Conservation (phyloP, 2,329 filamentous ascomycete genomes). For the Thermoascus crustaceus region DNA sequence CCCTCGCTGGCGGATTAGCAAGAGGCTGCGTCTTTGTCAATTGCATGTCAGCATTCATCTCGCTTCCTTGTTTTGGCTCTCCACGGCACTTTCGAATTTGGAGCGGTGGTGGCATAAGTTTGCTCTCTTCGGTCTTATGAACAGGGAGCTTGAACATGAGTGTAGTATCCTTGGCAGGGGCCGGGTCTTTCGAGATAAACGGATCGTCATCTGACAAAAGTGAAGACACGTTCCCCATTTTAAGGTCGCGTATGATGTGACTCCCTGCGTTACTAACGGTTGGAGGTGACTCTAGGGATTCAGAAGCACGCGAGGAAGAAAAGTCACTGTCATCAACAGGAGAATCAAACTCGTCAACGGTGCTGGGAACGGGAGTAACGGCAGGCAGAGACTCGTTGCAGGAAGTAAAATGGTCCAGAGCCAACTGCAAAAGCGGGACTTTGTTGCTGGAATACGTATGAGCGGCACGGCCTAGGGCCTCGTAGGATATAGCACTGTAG, state of each 20-base stretch:
- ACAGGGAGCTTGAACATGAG: neutral
- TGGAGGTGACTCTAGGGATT: too few relatives aligned
- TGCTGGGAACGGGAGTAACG: slow-evolving; percentile 4
- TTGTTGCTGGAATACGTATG: slow-evolving; percentile 41
- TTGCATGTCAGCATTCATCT: neutral
- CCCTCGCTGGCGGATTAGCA: neutral
- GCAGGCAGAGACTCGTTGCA: slow-evolving; percentile 23
- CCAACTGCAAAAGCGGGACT: slow-evolving; percentile 31
- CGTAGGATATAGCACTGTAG: slow-evolving; percentile 40
- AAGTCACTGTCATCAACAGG: neutral
- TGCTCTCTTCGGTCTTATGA: neutral
- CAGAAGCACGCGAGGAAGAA: neutral
- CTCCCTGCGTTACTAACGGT: too few relatives aligned
- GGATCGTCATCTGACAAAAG: slow-evolving; percentile 6
- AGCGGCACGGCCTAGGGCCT: slow-evolving; percentile 38
- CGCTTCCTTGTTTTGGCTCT: neutral
- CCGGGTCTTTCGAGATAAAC: slow-evolving; percentile 2
- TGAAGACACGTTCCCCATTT: neutral
- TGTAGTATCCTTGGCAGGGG: neutral
- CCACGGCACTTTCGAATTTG: slow-evolving; percentile 7
- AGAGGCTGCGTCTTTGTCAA: neutral
- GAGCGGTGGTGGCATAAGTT: slow-evolving; percentile 7
- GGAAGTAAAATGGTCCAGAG: slow-evolving; percentile 32
- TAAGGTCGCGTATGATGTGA: too few relatives aligned
- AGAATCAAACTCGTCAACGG: neutral